phyloP scores from a whole-genome alignment of 345 rosid genomes.

The Orychophragmus violaceus region DNA sequence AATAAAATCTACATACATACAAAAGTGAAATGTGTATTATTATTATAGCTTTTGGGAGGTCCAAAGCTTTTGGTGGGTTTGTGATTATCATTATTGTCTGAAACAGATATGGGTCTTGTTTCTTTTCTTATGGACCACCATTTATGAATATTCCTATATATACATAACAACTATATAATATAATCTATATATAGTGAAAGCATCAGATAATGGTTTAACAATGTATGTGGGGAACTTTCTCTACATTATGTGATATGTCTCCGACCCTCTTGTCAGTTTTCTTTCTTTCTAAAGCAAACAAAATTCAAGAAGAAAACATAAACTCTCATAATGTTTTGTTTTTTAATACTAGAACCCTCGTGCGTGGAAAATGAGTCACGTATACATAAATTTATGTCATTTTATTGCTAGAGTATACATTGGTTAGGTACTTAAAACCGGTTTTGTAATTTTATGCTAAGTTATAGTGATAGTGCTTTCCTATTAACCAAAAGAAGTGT shows the following conservation, averaged over 20 bases:
- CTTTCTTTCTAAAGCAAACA: slow-evolving; percentile 6
- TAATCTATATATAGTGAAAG: slow-evolving; percentile 4
- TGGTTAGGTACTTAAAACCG: not conserved
- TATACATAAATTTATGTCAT: not conserved
- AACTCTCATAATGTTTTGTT: not conserved
- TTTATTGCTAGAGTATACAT: not conserved
- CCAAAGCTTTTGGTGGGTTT: slow-evolving; percentile 29
- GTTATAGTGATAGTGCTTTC: too few species aligned
- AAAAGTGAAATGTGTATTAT: slow-evolving; percentile 23
- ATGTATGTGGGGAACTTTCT: slow-evolving; percentile 26
- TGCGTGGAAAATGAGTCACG: not conserved
- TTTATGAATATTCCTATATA: slow-evolving; percentile 23
- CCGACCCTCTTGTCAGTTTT: slow-evolving; percentile 9
- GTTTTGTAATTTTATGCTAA: not conserved
- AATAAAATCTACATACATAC: slow-evolving; percentile 13
- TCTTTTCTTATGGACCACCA: slow-evolving; percentile 29
- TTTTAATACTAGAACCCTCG: not conserved
- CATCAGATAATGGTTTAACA: slow-evolving; percentile 25
- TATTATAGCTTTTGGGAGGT: slow-evolving; percentile 20
- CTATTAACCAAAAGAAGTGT: not conserved
- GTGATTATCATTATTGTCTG: slow-evolving; percentile 33
- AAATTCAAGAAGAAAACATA: not conserved
- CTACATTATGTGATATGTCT: slow-evolving; percentile 17
- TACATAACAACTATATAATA: not conserved
- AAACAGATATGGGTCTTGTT: slow-evolving; percentile 32